Evolutionary conservation across 2,329 filamentous ascomycete genomes (phyloP).

Genomic region (Aspergillus sp.): DNA sequence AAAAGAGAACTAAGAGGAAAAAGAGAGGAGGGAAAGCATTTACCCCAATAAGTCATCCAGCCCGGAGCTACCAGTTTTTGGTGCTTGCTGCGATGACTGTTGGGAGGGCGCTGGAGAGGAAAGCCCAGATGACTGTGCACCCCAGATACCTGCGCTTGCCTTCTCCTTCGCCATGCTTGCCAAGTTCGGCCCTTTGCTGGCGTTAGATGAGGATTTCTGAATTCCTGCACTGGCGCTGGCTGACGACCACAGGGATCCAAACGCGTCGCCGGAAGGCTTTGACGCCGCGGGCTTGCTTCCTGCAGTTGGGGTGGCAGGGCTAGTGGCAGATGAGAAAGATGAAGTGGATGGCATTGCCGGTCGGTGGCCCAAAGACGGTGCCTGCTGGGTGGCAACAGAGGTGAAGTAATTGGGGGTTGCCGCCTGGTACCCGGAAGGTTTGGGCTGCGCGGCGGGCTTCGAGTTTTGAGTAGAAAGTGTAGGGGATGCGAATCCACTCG

Average conservation of each 20-base stretch:
- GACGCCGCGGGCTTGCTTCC: slow-evolving; percentile 51
- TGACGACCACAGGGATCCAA: slow-evolving; percentile 77
- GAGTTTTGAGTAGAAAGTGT: slow-evolving; percentile 50
- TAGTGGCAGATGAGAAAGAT: slow-evolving; percentile 37
- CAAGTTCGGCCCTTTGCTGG: slow-evolving; percentile 71
- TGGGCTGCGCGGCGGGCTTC: slow-evolving; percentile 48
- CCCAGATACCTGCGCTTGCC: slow-evolving; percentile 92
- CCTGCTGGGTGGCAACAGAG: slow-evolving; percentile 52
- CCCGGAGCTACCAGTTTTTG: slow-evolving; percentile 37
- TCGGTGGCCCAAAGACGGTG: slow-evolving; percentile 27
- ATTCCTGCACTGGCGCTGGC: slow-evolving; percentile 69
- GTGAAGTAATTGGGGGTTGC: slow-evolving; percentile 93
- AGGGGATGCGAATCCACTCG: slow-evolving; percentile 54
- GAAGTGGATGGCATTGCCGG: slow-evolving; percentile 37
- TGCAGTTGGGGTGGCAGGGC: slow-evolving; percentile 37
- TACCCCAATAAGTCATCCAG: slow-evolving; percentile 44
- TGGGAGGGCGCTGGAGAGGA: slow-evolving; percentile 47
- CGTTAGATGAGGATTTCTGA: slow-evolving; percentile 67
- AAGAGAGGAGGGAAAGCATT: slow-evolving; percentile 3
- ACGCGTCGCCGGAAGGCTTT: slow-evolving; percentile 70
- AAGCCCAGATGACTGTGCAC: slow-evolving; percentile 61
- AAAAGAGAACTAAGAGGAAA: background rate
- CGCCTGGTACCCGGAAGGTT: slow-evolving; percentile 69
- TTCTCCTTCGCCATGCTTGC: slow-evolving; percentile 98
- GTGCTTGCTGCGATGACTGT: slow-evolving; percentile 25